These are phyloP conservation scores for Senecio squalidus DNA, from an alignment of 140 eudicot species.

Conservation along the genomic window DNA sequence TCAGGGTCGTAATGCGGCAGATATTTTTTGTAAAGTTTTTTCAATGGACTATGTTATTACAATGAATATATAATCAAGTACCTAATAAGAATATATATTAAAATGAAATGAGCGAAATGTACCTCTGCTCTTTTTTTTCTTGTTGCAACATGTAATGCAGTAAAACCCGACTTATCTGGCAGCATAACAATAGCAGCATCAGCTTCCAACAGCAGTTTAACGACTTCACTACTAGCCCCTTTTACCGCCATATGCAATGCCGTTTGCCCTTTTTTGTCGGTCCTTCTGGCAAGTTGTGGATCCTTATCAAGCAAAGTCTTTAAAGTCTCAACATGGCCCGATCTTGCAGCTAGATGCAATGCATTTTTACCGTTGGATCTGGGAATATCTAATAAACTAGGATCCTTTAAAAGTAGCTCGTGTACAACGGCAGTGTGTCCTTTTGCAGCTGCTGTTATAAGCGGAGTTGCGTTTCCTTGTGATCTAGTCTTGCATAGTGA, in stretches of 20 bases:
- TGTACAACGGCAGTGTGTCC: conserved; percentile 76
- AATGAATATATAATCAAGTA: not conserved
- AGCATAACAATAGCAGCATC: conserved; percentile 33
- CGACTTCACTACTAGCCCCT: conserved; percentile 5
- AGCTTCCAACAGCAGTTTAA: conserved; percentile 6
- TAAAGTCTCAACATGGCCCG: conserved; percentile 76
- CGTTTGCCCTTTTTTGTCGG: conserved; percentile 76
- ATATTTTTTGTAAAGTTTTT: not conserved
- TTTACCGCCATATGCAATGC: conserved; percentile 16
- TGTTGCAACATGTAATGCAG: conserved; percentile 87
- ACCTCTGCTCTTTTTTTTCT: conserved; percentile 89
- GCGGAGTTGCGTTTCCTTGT: conserved; percentile 65
- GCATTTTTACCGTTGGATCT: conserved; percentile 87
- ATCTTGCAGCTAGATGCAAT: conserved; percentile 75
- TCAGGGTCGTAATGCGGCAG: not conserved
- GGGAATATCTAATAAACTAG: conserved; percentile 48
- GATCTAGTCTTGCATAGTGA: conserved; percentile 42
- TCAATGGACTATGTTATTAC: not conserved
- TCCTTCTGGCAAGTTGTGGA: conserved; percentile 65
- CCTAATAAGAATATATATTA: not conserved
- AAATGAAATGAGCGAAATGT: conserved; percentile 5
- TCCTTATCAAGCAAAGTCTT: conserved; percentile 69
- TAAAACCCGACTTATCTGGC: conserved; percentile 80
- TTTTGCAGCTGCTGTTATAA: conserved; percentile 76
- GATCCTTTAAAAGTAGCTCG: conserved; percentile 64